A percentile compares a stretch with the other conserved stretches of the same genome.
Conservation (phyloP, 2,329 filamentous ascomycete genomes). For the Phaeomoniella chlamydospora region DNA sequence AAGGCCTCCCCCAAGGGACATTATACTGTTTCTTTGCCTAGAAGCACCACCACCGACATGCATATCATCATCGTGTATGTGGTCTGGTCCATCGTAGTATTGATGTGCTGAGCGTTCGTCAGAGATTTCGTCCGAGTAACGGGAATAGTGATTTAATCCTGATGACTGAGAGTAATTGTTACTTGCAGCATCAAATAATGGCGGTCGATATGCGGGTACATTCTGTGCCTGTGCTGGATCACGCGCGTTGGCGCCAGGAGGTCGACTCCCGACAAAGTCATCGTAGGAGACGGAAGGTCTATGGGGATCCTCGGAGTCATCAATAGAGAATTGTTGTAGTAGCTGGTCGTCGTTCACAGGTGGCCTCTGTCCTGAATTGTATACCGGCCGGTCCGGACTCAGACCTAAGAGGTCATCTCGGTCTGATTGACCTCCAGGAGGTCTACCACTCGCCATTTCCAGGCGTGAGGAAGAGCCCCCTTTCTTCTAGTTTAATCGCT, state of each 20-base stretch:
- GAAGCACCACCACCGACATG: conserved; percentile 16
- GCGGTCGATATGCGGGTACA: conserved; percentile 13
- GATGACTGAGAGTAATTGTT: conserved; percentile 59
- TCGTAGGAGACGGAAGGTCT: conserved; percentile 89
- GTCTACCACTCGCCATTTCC: conserved; percentile 35
- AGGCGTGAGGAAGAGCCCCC: conserved; percentile 3
- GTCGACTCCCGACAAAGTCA: conserved; percentile 68
- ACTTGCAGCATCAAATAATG: conserved; percentile 17
- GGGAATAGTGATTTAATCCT: conserved; percentile 72
- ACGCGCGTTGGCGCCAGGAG: conserved; percentile 32
- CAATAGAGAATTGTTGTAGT: conserved; percentile 58
- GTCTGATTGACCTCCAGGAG: conserved; percentile 34
- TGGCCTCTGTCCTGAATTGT: conserved; percentile 62
- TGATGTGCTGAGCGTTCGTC: conserved; percentile 54
- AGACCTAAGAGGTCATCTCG: conserved; percentile 27
- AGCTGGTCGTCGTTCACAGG: conserved; percentile 72
- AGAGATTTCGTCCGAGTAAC: conserved; percentile 80
- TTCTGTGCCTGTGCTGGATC: conserved; percentile 22
- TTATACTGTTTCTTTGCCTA: conserved; percentile 73
- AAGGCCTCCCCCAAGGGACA: conserved; percentile 74
- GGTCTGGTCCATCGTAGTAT: conserved; percentile 60
- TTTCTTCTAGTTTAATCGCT: not conserved
- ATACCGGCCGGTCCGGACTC: conserved; percentile 30
- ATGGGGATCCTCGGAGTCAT: conserved; percentile 47
- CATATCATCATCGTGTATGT: conserved; percentile 38